These are phyloP conservation scores for Xylaria sp. DNA, from an alignment of 495 filamentous ascomycete genomes.

Conservation along the genomic window DNA sequence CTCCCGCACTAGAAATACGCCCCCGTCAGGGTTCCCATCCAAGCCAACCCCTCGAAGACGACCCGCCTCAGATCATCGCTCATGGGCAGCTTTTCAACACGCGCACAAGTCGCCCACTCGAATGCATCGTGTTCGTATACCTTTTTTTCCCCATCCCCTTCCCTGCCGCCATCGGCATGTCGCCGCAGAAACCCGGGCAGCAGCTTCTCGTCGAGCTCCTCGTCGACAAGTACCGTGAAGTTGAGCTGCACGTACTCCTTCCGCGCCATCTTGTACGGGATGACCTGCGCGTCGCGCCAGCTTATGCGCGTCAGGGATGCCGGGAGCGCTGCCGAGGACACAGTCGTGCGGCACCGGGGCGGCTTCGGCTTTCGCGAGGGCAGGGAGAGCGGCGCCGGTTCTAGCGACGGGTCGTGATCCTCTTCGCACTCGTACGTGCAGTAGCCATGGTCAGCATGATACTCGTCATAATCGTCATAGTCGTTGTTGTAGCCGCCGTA, in stretches of 20 bases:
- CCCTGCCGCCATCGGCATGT: not conserved
- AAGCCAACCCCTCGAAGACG: constrained; percentile 37
- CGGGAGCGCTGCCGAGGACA: not conserved
- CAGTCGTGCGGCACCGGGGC: not conserved
- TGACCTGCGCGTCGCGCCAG: constrained; percentile 4
- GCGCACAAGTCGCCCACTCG: constrained; percentile 38
- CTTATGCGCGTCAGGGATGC: constrained; percentile 14
- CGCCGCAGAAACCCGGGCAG: constrained; percentile 14
- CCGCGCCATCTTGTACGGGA: constrained; percentile 22
- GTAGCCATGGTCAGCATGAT: not conserved
- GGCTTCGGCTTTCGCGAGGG: not conserved
- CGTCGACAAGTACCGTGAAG: constrained; percentile 38
- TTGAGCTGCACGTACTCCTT: constrained; percentile 37
- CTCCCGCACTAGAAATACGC: not conserved
- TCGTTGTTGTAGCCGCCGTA: not conserved
- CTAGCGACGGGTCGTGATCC: constrained; percentile 15
- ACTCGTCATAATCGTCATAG: not conserved
- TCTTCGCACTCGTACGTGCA: not conserved
- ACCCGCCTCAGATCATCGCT: constrained; percentile 36
- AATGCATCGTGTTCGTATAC: constrained; percentile 37
- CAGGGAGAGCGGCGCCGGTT: constrained; percentile 13
- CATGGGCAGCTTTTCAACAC: constrained; percentile 34
- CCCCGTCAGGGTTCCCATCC: constrained; percentile 29
- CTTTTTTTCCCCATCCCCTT: not conserved
- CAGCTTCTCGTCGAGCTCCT: constrained; percentile 29